phyloP scores from a whole-genome alignment of 176 grass and related monocot genomes.

The Dendrocalamus sinicus region DNA sequence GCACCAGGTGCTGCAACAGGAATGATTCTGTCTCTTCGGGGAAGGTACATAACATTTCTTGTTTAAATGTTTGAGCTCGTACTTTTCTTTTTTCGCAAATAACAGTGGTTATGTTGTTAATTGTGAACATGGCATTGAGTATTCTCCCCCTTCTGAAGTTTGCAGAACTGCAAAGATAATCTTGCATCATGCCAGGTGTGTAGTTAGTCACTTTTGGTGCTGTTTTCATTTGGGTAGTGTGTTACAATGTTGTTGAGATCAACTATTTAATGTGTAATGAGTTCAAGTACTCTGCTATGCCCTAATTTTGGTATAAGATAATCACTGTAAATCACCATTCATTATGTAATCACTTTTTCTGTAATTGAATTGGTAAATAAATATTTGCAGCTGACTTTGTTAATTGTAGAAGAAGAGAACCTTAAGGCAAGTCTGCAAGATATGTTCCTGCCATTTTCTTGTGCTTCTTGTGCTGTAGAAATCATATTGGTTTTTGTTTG shows the following conservation, averaged over 20 bases:
- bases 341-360: not conserved
- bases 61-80: conserved; percentile 15
- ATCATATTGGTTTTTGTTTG: not conserved
- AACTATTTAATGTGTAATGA: conserved; percentile 6
- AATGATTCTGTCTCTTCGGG: conserved; percentile 96
- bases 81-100: conserved; percentile 15
- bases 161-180: conserved; percentile 92
- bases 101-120: conserved; percentile 15
- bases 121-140: conserved; percentile 32
- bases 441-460: not conserved
- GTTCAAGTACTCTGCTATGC: not conserved
- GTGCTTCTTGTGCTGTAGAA: not conserved
- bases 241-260: conserved; percentile 1
- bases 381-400: not conserved
- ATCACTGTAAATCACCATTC: not conserved
- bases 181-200: conserved; percentile 83
- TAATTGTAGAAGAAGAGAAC: not conserved
- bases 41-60: conserved; percentile 62
- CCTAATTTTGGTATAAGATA: conserved; percentile 20
- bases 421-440: not conserved
- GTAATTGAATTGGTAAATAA: conserved; percentile 7
- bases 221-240: conserved; percentile 34
- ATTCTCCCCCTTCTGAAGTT: conserved; percentile 52
- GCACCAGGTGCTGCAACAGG: conserved; percentile 91
- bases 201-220: not conserved